These are phyloP conservation scores for Sugiyamaella valdiviana DNA, from an alignment of 805 yeast species.

Conservation along the genomic window DNA sequence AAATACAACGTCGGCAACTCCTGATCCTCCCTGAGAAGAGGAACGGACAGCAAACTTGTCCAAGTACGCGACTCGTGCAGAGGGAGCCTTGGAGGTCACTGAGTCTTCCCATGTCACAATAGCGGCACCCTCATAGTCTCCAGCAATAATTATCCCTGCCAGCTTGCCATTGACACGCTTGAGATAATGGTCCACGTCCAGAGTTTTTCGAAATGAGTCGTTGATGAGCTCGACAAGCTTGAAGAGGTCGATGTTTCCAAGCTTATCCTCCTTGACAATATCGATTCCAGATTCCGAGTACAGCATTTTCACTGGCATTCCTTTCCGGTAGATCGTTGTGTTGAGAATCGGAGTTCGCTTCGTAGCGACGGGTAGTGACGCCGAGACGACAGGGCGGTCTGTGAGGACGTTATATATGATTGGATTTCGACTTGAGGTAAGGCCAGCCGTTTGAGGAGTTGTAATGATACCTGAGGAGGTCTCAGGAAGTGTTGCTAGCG, in stretches of 20 bases:
- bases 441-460: slow-evolving; percentile 68
- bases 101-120: slow-evolving; percentile 73
- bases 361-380: slow-evolving; percentile 72
- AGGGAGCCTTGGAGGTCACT: slow-evolving; percentile 9
- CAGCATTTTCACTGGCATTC: slow-evolving; percentile 51
- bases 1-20: slow-evolving; percentile 89
- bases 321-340: slow-evolving; percentile 76
- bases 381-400: slow-evolving; percentile 83
- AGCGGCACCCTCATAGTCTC: slow-evolving; percentile 94
- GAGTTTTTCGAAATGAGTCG: slow-evolving; percentile 65
- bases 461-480: slow-evolving; percentile 81
- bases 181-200: slow-evolving; percentile 65
- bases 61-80: slow-evolving; percentile 57
- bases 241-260: slow-evolving; percentile 45
- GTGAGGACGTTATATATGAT: slow-evolving; percentile 84
- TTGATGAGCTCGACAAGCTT: slow-evolving; percentile 60
- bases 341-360: slow-evolving; percentile 54
- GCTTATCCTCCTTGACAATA: slow-evolving; percentile 35
- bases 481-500: slow-evolving; percentile 45
- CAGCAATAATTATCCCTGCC: slow-evolving; percentile 77
- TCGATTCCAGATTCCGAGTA: slow-evolving; percentile 35
- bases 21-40: slow-evolving; percentile 80
- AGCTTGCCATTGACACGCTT: slow-evolving; percentile 56
- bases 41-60: slow-evolving; percentile 92
- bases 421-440: slow-evolving; percentile 57